Evolutionary conservation across 148 eudicot species (phyloP).

Genomic region (Amaranthus cruentus): DNA sequence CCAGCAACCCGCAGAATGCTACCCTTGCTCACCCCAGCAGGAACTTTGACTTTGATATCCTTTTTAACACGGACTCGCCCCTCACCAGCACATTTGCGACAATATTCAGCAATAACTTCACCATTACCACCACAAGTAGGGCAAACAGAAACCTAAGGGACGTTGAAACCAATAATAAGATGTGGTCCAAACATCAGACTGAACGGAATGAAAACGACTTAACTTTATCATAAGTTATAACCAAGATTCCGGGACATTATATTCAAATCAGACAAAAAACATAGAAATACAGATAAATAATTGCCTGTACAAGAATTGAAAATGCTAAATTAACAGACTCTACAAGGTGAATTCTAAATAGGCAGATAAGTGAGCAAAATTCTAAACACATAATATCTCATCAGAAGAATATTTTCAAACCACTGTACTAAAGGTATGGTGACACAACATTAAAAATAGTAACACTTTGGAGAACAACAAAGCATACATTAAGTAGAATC

Average conservation of each 20-base stretch:
- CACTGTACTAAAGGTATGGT: background rate
- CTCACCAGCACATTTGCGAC: constrained; percentile 91
- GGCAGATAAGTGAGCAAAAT: background rate
- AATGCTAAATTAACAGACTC: background rate
- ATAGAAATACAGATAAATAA: background rate
- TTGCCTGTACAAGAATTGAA: background rate
- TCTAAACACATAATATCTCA: background rate
- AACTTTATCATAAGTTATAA: too few relatives aligned
- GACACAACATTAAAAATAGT: background rate
- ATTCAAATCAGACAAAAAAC: background rate
- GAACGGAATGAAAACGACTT: background rate
- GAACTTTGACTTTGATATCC: constrained; percentile 94
- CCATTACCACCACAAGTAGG: constrained; percentile 96
- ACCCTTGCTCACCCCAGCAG: constrained; percentile 94
- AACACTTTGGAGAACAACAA: background rate
- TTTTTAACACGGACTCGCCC: constrained; percentile 84
- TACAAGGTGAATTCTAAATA: background rate
- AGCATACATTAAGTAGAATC: too few relatives aligned
- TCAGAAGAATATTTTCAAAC: background rate
- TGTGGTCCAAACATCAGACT: background rate
- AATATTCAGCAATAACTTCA: constrained; percentile 82
- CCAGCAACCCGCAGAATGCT: constrained; percentile 93
- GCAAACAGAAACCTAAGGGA: constrained; percentile 77
- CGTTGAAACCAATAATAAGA: constrained; percentile 6
- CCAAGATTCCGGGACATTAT: background rate